Percentiles rank a stretch among this genome's conserved stretches.
phyloP scores from a whole-genome alignment of 2,329 filamentous ascomycete genomes.

The Trichoderma koningii region DNA sequence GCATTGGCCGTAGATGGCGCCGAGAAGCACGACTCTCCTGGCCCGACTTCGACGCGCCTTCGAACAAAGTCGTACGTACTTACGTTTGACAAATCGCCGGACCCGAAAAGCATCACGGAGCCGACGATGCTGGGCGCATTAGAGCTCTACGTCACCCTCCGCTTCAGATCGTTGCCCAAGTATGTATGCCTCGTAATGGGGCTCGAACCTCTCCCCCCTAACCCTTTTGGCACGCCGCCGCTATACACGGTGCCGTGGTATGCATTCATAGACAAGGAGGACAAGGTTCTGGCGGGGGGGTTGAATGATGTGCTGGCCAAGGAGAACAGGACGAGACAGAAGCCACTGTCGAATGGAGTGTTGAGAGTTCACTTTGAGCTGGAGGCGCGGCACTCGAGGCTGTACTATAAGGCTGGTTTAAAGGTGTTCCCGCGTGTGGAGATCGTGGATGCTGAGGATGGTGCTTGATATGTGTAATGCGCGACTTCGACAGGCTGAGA shows the following conservation, averaged over 20 bases:
- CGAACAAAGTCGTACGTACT: slow-evolving; percentile 33
- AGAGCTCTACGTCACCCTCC: slow-evolving; percentile 30
- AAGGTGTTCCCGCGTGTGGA: background rate
- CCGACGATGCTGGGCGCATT: slow-evolving; percentile 33
- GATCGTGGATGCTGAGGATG: too few relatives aligned
- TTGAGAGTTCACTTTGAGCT: slow-evolving; percentile 31
- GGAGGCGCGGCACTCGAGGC: slow-evolving; percentile 34
- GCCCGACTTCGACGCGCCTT: background rate
- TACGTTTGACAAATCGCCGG: slow-evolving; percentile 34
- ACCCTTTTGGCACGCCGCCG: slow-evolving; percentile 35
- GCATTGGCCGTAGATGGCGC: background rate
- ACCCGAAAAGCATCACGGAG: slow-evolving; percentile 30
- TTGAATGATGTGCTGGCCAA: slow-evolving; percentile 26
- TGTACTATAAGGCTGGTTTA: slow-evolving; percentile 34
- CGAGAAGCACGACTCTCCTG: background rate
- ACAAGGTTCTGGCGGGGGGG: slow-evolving; percentile 27
- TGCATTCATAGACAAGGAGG: slow-evolving; percentile 33
- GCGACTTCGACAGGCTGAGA: too few relatives aligned
- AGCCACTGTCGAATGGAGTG: background rate
- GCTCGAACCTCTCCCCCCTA: slow-evolving; percentile 34
- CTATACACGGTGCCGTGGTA: slow-evolving; percentile 37
- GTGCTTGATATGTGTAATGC: too few relatives aligned
- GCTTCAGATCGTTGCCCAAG: background rate
- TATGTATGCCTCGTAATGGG: slow-evolving; percentile 33
- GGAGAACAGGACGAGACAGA: background rate